Conservation (phyloP, 1,139 yeast genomes). For the Candida smagusa region DNA sequence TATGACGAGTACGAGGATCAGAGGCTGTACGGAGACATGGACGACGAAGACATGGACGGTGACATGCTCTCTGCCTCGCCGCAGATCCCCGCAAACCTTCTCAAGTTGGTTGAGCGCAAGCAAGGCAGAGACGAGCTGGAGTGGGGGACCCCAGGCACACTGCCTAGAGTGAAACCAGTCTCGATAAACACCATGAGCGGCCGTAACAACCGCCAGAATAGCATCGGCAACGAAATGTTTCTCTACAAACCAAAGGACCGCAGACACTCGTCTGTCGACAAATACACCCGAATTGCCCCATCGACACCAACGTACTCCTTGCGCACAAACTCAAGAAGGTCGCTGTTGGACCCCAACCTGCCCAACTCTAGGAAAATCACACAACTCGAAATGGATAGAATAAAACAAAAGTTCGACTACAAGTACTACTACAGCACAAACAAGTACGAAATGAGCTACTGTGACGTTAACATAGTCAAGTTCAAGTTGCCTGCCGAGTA, state of each 20-base stretch:
- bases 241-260: constrained; percentile 22
- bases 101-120: constrained; percentile 55
- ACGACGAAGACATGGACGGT: constrained; percentile 49
- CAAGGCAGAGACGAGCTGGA: constrained; percentile 24
- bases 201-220: constrained; percentile 21
- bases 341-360: constrained; percentile 7
- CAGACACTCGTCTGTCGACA: constrained; percentile 37
- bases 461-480: constrained; percentile 37
- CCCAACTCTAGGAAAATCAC: constrained; percentile 1
- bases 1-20: constrained; percentile 8
- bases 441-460: constrained; percentile 28
- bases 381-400: constrained; percentile 5
- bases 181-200: constrained; percentile 4
- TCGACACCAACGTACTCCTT: neutral
- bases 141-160: constrained; percentile 30
- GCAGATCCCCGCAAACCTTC: constrained; percentile 59
- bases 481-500: constrained; percentile 60
- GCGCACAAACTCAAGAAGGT: constrained; percentile 1
- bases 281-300: constrained; percentile 6
- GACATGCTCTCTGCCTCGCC: constrained; percentile 61
- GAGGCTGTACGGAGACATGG: constrained; percentile 19
- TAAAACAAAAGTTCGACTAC: constrained; percentile 28
- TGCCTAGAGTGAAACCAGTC: constrained; percentile 21
- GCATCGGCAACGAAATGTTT: constrained; percentile 23
- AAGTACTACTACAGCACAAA: constrained; percentile 34